Evolutionary conservation across 1,139 yeast genomes (phyloP), one percentile per base, ranked within the genome.

Genomic region (Zygoascus meyerae): DNA sequence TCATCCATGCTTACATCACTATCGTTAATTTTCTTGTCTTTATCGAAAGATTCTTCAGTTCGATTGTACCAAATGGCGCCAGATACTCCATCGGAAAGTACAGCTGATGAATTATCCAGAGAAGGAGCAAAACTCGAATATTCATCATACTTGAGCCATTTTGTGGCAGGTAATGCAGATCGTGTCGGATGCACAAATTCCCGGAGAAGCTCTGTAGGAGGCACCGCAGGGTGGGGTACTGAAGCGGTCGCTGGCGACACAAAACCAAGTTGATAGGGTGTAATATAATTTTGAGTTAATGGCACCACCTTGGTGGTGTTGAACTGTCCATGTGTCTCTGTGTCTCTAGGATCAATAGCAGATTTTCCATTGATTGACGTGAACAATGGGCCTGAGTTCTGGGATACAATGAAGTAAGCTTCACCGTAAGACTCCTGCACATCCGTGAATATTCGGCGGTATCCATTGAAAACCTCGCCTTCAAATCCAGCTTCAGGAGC

Each of bases 101-200:
- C 82, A 2, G 85, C 73, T 26, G 79, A 81, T 39, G 77, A 75
- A 64, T 85, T 87, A 62, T 89, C 96, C 37, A 74, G 67, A 1
- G 74, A 64, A 2, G 97, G 97, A 0, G 94, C 95, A 74, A 87
- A 90, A 10, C 87, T 77, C 48, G 75, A 74, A 51, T 75, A 78
- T 8, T 74, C 75, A 44, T 81, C 81, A 45, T 82, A 81, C 45
- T 76, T 75, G 46, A 90, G 68, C 97, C 97, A 92, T 44, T 79
- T 79, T 1, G 95, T 83, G 5, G 86, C 75, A 6, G 94, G 86
- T 44, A 90, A 70, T 7, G 87, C 81, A 55, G 83, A 83, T 86
- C 95, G 85, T 52, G 84, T 85, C 11, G 97, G 96, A 63, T 89
- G 95, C 56, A 83, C 74, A 60, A 86, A 85, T 48, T 77, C 79